Base-by-base conservation (phyloP, 2,329 filamentous ascomycete species). In the Verticillium klebahnii region DNA sequence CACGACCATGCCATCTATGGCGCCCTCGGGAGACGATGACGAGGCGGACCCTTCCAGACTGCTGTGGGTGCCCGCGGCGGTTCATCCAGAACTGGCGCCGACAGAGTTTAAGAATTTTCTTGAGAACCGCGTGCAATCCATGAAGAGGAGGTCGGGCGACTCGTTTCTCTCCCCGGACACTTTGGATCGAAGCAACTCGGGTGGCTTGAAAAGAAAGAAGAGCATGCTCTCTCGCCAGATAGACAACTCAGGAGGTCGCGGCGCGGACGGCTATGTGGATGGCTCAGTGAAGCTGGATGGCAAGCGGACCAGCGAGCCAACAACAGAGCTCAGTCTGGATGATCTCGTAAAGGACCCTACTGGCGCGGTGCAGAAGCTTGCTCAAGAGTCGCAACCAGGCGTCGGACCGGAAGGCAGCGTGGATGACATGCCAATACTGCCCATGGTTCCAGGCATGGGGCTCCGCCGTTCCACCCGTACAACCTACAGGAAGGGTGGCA, bases 61-160 rank as follows among this genome's bases (percentile, higher is more conserved):
- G 63, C 91, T 98, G 67, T 99, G 95, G 95, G 95, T 99, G 6
- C 95, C 95, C 5, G 95, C 95, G 29, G 87, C 93, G 62, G 84
- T 99, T 32, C 95, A 99, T 70, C 95, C 95, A 0, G 95, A 99
- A 75, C 81, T 99, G 57, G 95, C 95, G 2, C 95, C 95, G 1
- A 93, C 91, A 71, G 95, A 97, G 69, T 99, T 98, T 81, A 97
- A 96, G 75, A 94, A 90, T 1, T 99, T 98, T 68, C 84, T 99
- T 2, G 94, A 99, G 70, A 96, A 93, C 65, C 89, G 93, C 71
- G 92, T 97, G 14, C 91, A 97, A 68, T 89, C 91, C 39, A 96
- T 98, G 68, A 89, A 92, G 73, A 84, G 93, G 67, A 86, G 91
- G 69, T 96, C 93, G 1, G 89, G 89, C 29, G 58, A 45, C 14